Base-by-base conservation (phyloP, 164 flowering plant genomes). In the Magnolia changhungtana region DNA sequence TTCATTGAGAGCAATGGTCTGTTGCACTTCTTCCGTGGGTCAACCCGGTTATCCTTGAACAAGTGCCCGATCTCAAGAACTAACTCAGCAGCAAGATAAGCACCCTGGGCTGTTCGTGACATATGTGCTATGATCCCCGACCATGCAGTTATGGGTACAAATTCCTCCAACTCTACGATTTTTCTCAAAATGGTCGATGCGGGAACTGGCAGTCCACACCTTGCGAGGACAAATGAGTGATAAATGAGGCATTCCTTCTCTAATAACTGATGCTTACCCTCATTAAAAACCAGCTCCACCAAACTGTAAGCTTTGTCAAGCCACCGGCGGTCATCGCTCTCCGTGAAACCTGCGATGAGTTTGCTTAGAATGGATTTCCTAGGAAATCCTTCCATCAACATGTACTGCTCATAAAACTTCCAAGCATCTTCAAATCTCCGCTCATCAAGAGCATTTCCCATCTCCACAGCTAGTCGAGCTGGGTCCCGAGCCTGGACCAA, bases 331-430 rank as follows among this genome's bases (percentile, higher is more conserved):
- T 88, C 90, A 63, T 80, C 81, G 80, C 88, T 91, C 80, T 87
- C 88, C 0, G 90, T 87, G 74, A 80, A 88, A 78, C 87, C 72
- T 20, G 85, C 73, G 52, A 96, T 61, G 69, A 96, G 82, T 76
- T 84, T 88, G 80, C 85, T 91, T 45, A 96, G 84, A 67, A 91
- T 75, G 21, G 89, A 92, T 79, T 89, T 96, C 75, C 93, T 81
- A 10, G 97, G 97, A 81, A 92, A 89, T 51, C 98, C 98, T 67
- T 93, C 98, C 92, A 93, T 87, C 63, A 79, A 85, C 87, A 88
- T 79, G 78, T 90, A 88, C 68, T 87, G 90, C 71, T 90, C 89
- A 75, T 81, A 87, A 66, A 93, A 79, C 82, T 74, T 85, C 96
- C 98, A 95, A 4, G 88, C 84, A 80, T 89, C 94, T 78, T 82